These are phyloP conservation scores for Amaranthus tricolor DNA, from an alignment of 179 eudicot genomes.

Conservation along the genomic window DNA sequence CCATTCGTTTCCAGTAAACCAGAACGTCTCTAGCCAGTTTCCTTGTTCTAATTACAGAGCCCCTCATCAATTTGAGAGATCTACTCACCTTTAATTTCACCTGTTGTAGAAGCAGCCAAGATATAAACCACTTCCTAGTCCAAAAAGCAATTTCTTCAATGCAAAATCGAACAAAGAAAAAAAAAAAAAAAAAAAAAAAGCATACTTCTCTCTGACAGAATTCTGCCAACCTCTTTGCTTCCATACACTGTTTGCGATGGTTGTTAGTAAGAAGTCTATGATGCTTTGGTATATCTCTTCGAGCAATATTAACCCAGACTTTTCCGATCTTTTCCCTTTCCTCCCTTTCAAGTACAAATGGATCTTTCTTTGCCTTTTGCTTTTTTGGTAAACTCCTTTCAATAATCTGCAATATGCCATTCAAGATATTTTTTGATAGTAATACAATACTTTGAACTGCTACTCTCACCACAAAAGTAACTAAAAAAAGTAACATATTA, in stretches of 20 bases:
- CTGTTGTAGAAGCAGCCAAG: conserved; percentile 39
- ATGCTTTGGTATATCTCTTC: conserved; percentile 80
- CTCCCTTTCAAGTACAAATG: conserved; percentile 77
- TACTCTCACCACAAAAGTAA: conserved; percentile 7
- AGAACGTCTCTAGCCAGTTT: conserved; percentile 91
- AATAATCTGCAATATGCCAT: conserved; percentile 58
- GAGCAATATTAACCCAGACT: conserved; percentile 77
- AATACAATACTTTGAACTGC: conserved; percentile 12
- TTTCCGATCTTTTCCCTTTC: conserved; percentile 77
- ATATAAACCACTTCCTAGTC: conserved; percentile 6
- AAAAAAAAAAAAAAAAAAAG: background rate
- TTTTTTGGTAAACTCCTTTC: conserved; percentile 84
- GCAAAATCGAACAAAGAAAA: background rate
- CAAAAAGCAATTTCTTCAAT: background rate
- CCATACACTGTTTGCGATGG: conserved; percentile 67
- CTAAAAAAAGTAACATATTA: background rate
- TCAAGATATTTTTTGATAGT: conserved; percentile 17
- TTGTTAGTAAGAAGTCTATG: conserved; percentile 59
- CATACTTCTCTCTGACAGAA: conserved; percentile 91
- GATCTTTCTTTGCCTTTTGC: conserved; percentile 64
- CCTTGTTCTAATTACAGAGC: conserved; percentile 75
- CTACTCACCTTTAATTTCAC: conserved; percentile 90
- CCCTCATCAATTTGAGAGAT: conserved; percentile 80
- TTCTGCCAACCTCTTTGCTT: conserved; percentile 88
- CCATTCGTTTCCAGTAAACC: conserved; percentile 92